Evolutionary conservation across 495 filamentous ascomycete genomes (phyloP).

Genomic region (Cryomyces antarcticus): DNA sequence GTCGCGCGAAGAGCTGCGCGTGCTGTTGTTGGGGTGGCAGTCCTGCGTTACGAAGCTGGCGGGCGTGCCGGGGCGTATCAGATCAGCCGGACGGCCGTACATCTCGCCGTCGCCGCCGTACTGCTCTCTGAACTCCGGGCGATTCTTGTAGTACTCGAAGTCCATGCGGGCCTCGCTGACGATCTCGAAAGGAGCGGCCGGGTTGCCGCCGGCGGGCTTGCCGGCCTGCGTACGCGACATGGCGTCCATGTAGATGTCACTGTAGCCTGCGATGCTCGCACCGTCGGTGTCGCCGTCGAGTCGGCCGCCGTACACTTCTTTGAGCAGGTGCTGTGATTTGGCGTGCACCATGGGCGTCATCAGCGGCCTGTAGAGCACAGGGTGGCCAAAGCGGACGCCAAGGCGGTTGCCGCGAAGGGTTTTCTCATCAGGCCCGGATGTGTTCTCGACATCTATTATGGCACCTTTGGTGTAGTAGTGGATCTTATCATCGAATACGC

Average conservation of each 20-base stretch:
- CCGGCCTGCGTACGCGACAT: slow-evolving; percentile 65
- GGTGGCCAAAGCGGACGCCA: slow-evolving; percentile 68
- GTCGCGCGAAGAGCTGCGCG: slow-evolving; percentile 8
- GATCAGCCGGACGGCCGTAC: slow-evolving; percentile 13
- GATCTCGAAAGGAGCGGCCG: slow-evolving; percentile 53
- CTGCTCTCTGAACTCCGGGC: slow-evolving; percentile 71
- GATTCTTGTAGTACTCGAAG: slow-evolving; percentile 78
- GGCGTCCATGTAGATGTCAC: slow-evolving; percentile 49
- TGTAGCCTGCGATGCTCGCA: slow-evolving; percentile 22
- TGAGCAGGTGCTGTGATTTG: slow-evolving; percentile 63
- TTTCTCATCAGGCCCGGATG: slow-evolving; percentile 27
- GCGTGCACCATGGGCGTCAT: slow-evolving; percentile 93
- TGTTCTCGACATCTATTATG: slow-evolving; percentile 34
- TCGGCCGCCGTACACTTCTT: slow-evolving; percentile 61
- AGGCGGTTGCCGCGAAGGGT: slow-evolving; percentile 43
- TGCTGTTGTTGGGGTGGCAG: slow-evolving; percentile 4
- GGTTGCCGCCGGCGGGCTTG: slow-evolving; percentile 26
- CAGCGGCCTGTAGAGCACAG: slow-evolving; percentile 69
- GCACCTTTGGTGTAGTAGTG: slow-evolving; percentile 51
- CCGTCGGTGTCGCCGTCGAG: slow-evolving; percentile 33
- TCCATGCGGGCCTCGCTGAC: slow-evolving; percentile 81
- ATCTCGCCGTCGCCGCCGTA: slow-evolving; percentile 49
- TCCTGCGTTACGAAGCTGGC: slow-evolving; percentile 2
- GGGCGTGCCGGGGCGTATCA: slow-evolving; percentile 15
- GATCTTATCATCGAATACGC: slow-evolving; percentile 53